Evolutionary conservation across 1,139 yeast species (phyloP).

Genomic region (Candida tropicalis): DNA sequence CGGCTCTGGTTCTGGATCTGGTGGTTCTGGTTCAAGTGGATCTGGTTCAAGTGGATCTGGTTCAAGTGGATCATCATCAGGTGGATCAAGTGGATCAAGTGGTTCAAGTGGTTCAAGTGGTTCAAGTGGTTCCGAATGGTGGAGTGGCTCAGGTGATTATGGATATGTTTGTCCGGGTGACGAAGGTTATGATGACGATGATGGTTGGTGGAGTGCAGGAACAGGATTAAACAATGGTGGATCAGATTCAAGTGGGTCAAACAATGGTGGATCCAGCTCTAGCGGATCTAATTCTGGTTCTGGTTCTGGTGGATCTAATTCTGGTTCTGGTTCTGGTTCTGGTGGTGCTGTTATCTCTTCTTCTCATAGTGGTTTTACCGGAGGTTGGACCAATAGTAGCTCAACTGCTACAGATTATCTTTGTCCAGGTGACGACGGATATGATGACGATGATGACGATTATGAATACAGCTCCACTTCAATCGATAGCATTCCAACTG

Average conservation of each 20-base stretch:
- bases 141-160: conserved; percentile 12
- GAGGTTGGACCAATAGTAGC: conserved; percentile 5
- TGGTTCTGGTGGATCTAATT: conserved; percentile 13
- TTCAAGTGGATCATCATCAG: conserved; percentile 10
- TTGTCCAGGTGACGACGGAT: conserved; percentile 17
- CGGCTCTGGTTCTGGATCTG: conserved; percentile 12
- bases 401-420: conserved; percentile 13
- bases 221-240: conserved; percentile 13
- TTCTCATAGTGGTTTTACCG: background rate
- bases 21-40: conserved; percentile 9
- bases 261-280: conserved; percentile 4
- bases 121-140: background rate
- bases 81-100: conserved; percentile 6
- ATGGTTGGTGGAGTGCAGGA: conserved; percentile 8
- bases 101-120: conserved; percentile 10
- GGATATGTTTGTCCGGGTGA: conserved; percentile 17
- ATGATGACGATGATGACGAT: conserved; percentile 14
- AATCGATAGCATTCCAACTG: conserved; percentile 2
- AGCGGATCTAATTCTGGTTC: conserved; percentile 1
- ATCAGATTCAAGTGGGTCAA: conserved; percentile 11
- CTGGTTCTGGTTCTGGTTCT: conserved; percentile 10
- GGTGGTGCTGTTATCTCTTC: background rate
- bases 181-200: conserved; percentile 17
- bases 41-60: conserved; percentile 10
- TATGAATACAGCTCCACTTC: background rate